Percentiles rank a stretch among this genome's conserved stretches.
phyloP scores from a whole-genome alignment of 805 yeast genomes.

The Metschnikowia henanensis region DNA sequence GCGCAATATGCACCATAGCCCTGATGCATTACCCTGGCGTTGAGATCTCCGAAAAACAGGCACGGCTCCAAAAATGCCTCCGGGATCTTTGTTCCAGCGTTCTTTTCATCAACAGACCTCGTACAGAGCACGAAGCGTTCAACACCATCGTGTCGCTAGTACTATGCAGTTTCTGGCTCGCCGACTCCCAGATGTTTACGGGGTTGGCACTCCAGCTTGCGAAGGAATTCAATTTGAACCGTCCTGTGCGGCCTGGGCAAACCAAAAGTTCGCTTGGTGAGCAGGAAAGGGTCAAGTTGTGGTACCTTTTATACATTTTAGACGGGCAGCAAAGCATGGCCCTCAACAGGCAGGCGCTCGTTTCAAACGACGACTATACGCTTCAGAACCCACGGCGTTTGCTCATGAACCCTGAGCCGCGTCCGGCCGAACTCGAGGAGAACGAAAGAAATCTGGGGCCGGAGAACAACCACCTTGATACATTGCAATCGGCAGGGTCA shows the following conservation, averaged over 20 bases:
- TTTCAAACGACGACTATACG: slow-evolving; percentile 47
- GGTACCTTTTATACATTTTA: slow-evolving; percentile 64
- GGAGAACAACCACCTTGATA: neutral
- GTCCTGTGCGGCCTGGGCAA: slow-evolving; percentile 1
- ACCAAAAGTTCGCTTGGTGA: slow-evolving; percentile 10
- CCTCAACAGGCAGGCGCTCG: slow-evolving; percentile 55
- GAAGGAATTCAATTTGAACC: slow-evolving; percentile 40
- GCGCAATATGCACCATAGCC: slow-evolving; percentile 61
- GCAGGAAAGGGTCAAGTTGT: slow-evolving; percentile 51
- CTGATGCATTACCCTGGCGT: slow-evolving; percentile 56
- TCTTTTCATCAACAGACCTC: slow-evolving; percentile 38
- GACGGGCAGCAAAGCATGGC: slow-evolving; percentile 72
- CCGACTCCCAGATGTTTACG: slow-evolving; percentile 62
- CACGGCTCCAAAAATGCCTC: slow-evolving; percentile 29
- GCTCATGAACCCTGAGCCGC: slow-evolving; percentile 17
- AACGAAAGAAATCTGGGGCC: no score
- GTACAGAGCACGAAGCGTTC: slow-evolving; percentile 49
- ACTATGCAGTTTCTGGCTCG: slow-evolving; percentile 68
- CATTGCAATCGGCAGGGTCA: neutral
- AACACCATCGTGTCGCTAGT: slow-evolving; percentile 63
- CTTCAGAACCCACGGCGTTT: slow-evolving; percentile 43
- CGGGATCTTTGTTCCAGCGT: slow-evolving; percentile 36
- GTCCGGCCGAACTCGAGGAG: neutral
- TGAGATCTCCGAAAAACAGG: slow-evolving; percentile 28
- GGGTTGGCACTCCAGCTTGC: slow-evolving; percentile 70